Evolutionary conservation across 257 asterid species (phyloP).

Genomic region (Plantago ovata): DNA sequence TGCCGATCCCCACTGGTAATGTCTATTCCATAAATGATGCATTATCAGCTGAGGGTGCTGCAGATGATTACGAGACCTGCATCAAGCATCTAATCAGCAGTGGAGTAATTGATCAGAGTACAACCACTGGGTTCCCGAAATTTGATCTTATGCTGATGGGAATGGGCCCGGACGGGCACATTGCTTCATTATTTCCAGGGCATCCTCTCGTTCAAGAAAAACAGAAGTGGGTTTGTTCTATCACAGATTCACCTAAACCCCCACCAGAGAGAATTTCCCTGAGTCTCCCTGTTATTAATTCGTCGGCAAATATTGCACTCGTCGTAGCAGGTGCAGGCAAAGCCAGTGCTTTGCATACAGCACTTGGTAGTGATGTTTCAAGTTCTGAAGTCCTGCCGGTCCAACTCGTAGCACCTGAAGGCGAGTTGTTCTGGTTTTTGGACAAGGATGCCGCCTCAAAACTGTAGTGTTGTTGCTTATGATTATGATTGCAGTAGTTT

Average conservation of each 20-base stretch:
- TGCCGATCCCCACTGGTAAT: conserved; percentile 77
- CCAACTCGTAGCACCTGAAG: conserved; percentile 72
- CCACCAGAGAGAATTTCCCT: conserved; percentile 86
- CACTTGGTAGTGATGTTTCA: conserved; percentile 51
- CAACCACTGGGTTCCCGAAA: conserved; percentile 58
- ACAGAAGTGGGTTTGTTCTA: conserved; percentile 74
- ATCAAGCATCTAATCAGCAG: conserved; percentile 64
- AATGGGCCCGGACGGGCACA: conserved; percentile 98
- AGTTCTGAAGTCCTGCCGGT: conserved; percentile 64
- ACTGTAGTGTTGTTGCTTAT: conserved; percentile 28
- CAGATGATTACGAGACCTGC: conserved; percentile 82
- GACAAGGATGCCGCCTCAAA: conserved; percentile 90
- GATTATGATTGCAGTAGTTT: background rate
- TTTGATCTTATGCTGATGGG: conserved; percentile 90
- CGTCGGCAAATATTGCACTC: conserved; percentile 72
- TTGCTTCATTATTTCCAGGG: conserved; percentile 87
- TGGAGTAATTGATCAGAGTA: conserved; percentile 45
- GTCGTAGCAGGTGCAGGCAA: conserved; percentile 75
- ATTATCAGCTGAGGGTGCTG: conserved; percentile 80
- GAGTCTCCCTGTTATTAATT: conserved; percentile 82
- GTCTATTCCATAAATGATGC: conserved; percentile 84
- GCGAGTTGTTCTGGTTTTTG: conserved; percentile 76
- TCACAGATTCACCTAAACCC: conserved; percentile 94
- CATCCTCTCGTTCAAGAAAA: conserved; percentile 73
- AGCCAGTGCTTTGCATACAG: conserved; percentile 50